Evolutionary conservation across 306 rosid species (phyloP).

Genomic region (Cyamopsis tetragonoloba): DNA sequence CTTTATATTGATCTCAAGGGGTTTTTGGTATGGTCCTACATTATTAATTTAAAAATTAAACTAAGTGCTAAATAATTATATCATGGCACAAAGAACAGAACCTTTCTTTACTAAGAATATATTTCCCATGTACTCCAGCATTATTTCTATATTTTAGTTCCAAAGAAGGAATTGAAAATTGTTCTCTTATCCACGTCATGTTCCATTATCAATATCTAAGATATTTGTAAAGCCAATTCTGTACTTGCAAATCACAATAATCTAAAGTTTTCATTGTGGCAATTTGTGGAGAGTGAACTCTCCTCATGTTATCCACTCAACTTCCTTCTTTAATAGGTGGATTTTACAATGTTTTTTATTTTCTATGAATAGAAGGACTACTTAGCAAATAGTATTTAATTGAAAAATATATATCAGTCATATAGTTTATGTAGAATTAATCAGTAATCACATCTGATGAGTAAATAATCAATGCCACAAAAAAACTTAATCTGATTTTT

Average conservation of each 20-base stretch:
- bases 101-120: conserved; percentile 30
- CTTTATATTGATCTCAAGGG: conserved; percentile 76
- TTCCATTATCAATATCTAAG: conserved; percentile 24
- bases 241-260: neutral
- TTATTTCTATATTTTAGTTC: neutral
- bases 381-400: no score
- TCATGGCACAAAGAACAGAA: conserved; percentile 23
- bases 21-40: conserved; percentile 58
- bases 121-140: conserved; percentile 21
- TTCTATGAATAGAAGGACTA: no score
- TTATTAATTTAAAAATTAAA: conserved; percentile 1
- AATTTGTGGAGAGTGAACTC: neutral
- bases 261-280: neutral
- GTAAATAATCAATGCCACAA: no score
- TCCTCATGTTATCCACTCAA: no score
- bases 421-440: no score
- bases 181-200: conserved; percentile 23
- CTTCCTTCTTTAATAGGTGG: no score
- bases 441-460: no score
- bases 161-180: neutral
- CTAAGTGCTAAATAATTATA: conserved; percentile 12
- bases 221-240: conserved; percentile 23
- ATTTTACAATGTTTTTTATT: no score
- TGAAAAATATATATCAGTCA: no score
- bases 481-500: no score